phyloP scores from a whole-genome alignment of 1,284 basidiomycete genomes.

The Thelephora terrestris region DNA sequence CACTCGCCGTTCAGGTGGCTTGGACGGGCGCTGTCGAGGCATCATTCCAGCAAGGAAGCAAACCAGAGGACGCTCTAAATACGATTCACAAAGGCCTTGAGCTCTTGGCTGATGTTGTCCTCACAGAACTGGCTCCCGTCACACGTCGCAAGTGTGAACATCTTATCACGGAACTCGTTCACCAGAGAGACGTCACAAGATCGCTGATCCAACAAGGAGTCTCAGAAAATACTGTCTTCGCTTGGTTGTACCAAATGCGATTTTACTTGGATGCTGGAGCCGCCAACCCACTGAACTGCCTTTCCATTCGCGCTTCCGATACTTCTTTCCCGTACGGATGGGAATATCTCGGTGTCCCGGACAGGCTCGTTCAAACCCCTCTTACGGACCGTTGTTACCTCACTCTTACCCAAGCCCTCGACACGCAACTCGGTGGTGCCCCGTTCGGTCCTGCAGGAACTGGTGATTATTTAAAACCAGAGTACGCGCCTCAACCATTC shows the following conservation, averaged over 20 bases:
- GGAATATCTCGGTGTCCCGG: slow-evolving; percentile 96
- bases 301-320: slow-evolving; percentile 82
- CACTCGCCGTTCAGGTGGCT: slow-evolving; percentile 86
- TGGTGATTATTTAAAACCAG: slow-evolving; percentile 34
- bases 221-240: slow-evolving; percentile 63
- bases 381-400: slow-evolving; percentile 97
- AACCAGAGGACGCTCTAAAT: slow-evolving; percentile 61
- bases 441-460: slow-evolving; percentile 99
- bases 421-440: slow-evolving; percentile 91
- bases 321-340: slow-evolving; percentile 95
- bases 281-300: slow-evolving; percentile 71
- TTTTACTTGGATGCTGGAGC: slow-evolving; percentile 78
- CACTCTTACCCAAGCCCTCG: slow-evolving; percentile 92
- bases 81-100: slow-evolving; percentile 82
- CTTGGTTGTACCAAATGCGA: slow-evolving; percentile 98
- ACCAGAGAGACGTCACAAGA: slow-evolving; percentile 92
- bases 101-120: slow-evolving; percentile 89
- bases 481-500: slow-evolving; percentile 5
- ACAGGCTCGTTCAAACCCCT: slow-evolving; percentile 96
- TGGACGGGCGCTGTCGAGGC: slow-evolving; percentile 87
- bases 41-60: slow-evolving; percentile 47
- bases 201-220: slow-evolving; percentile 65
- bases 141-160: slow-evolving; percentile 97
- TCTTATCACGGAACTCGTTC: slow-evolving; percentile 97
- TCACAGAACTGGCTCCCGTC: slow-evolving; percentile 81